Percentiles rank a stretch among this genome's conserved stretches.
Conservation (phyloP, 169 alveolate species). For the Plasmodium adleri region DNA sequence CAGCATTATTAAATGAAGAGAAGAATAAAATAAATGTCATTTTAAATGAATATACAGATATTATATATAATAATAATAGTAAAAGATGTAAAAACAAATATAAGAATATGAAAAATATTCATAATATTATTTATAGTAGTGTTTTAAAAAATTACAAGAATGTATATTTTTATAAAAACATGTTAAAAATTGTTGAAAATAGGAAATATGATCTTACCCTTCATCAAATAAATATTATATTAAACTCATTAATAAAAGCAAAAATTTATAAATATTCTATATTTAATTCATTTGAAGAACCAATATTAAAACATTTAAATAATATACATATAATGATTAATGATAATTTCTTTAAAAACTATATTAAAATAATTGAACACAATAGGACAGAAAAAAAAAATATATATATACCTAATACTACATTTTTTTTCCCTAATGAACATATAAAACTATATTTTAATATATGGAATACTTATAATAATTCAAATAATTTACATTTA, state of each 20-base stretch:
- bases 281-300: slow-evolving; percentile 47
- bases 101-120: slow-evolving; percentile 31
- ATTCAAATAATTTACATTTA: neutral
- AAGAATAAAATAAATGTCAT: slow-evolving; percentile 40
- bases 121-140: slow-evolving; percentile 53
- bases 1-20: slow-evolving; percentile 20
- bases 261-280: slow-evolving; percentile 45
- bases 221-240: slow-evolving; percentile 60
- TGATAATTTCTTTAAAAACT: neutral
- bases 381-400: slow-evolving; percentile 11
- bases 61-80: slow-evolving; percentile 50
- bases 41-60: slow-evolving; percentile 39
- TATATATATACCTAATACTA: too few relatives aligned
- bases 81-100: slow-evolving; percentile 61
- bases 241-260: slow-evolving; percentile 52
- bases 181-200: slow-evolving; percentile 53
- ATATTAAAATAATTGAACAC: neutral
- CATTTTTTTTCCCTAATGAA: too few relatives aligned
- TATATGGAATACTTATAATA: neutral
- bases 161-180: slow-evolving; percentile 55
- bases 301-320: slow-evolving; percentile 57
- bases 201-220: slow-evolving; percentile 42
- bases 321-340: slow-evolving; percentile 8
- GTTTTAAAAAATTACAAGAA: slow-evolving; percentile 45
- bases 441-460: too few relatives aligned